Evolutionary conservation across 148 eudicot species (phyloP), one percentile per base, ranked within the genome.

Genomic region (Cornus kousa): DNA sequence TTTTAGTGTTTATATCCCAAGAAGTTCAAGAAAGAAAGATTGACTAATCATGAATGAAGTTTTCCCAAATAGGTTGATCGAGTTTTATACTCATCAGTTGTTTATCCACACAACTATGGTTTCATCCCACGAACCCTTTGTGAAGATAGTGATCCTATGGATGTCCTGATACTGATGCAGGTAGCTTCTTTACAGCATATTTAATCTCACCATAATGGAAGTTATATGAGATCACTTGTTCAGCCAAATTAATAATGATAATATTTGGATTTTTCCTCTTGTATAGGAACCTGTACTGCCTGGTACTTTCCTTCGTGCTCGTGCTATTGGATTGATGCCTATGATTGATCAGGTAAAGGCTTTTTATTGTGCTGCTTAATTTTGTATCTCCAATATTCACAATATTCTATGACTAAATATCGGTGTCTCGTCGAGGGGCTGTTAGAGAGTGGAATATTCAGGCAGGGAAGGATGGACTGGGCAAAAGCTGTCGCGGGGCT

Each of bases 31-130:
- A 46, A 40, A 79, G 50, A 55, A 46, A 43, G 3, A 16, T 0
- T 48, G 28, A 17, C 7, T 9, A 11, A 60, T 35, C 74, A 35
- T 55, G 77, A 78, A 72, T 71, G 69, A 62, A 81, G 65, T 57
- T 67, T 82, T 62, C 73, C 10, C 77, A 75, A 59, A n/a, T 80
- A 95, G 98, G 97, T 95, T 80, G 97, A 93, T 83, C 89, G 97
- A 72, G 81, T 95, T 60, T 89, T 95, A 70, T 93, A 95, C 86
- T 95, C 98, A 67, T 95, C 98, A 17, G 94, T 95, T 76, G 98
- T 95, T 39, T 95, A 95, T 82, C 98, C 98, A 53, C 98, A 95
- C 85, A 95, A 95, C 85, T 95, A 93, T 84, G 98, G 98, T 65
- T 95, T 95, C 88, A 91, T 95, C 83, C 98, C 98, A 3, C 85